Percentiles rank a stretch among this genome's conserved stretches.
Conservation (phyloP, 352 stramenopile species). For the Pythium phragmiticola region DNA sequence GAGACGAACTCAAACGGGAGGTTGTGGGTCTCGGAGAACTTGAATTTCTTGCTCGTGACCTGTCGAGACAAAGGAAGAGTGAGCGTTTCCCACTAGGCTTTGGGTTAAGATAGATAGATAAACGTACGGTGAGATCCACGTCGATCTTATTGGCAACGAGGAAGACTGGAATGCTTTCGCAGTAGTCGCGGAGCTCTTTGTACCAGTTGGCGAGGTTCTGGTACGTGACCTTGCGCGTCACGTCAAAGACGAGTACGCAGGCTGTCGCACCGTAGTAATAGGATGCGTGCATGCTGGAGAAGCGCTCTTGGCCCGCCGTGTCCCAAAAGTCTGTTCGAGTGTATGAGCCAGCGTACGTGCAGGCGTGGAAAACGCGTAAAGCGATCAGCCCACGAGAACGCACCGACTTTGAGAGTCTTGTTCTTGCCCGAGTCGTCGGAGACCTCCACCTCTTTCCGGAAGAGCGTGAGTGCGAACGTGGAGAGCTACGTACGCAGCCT, state of each 20-base stretch:
- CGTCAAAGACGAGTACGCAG: constrained; percentile 95
- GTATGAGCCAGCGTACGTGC: neutral
- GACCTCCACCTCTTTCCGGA: constrained; percentile 90
- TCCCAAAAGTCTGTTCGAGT: constrained; percentile 91
- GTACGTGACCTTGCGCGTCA: constrained; percentile 95
- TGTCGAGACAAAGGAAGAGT: constrained; percentile 23
- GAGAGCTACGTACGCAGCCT: constrained; percentile 63
- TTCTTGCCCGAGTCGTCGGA: constrained; percentile 45
- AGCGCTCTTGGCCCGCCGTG: constrained; percentile 94
- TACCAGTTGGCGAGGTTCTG: constrained; percentile 92
- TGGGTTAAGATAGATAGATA: neutral
- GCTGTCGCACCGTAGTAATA: constrained; percentile 96
- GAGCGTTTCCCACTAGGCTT: neutral
- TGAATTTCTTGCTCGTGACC: constrained; percentile 97
- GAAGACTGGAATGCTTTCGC: constrained; percentile 91
- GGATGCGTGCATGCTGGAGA: constrained; percentile 94
- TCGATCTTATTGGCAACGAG: constrained; percentile 98
- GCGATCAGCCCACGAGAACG: neutral
- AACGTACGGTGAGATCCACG: constrained; percentile 87
- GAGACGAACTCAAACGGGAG: constrained; percentile 95
- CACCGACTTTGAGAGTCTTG: constrained; percentile 66
- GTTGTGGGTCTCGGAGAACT: constrained; percentile 93
- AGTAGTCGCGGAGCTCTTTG: constrained; percentile 92
- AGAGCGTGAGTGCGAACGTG: constrained; percentile 95
- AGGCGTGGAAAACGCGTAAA: too few species aligned